Base-by-base conservation (phyloP, 257 asterid species). In the Solanum corneliomulleri region DNA sequence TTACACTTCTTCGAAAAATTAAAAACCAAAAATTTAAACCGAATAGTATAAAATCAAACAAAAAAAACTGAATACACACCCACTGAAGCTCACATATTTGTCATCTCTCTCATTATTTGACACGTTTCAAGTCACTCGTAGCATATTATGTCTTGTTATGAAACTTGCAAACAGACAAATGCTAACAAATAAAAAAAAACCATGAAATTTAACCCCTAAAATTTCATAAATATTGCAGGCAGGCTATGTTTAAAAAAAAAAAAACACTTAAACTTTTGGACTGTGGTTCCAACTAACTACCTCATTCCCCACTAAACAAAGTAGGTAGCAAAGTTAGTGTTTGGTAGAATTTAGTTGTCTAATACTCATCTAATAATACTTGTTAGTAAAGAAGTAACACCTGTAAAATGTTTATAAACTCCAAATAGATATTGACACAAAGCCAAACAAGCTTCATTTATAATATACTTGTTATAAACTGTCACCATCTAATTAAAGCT, bases 391-490 rank as follows among this genome's bases (percentile, higher is more conserved):
- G 69, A 21, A 81, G 85, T 80, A 5, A 80, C 49, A 37, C 85
- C 85, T 47, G 69, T 81, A 49, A 81, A 49, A 49, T 81, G n/a
- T 81, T 29, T 49, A 49, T 9, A 39, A 47, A 80, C 69, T 80
- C 66, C 44, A 80, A 47, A 21, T 37, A 81, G 85, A 81, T 49
- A 49, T 7, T 2, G 85, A 81, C 42, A 29, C 69, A 49, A 4
- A 18, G 69, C 69, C 69, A 81, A 81, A 29, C 85, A 81, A 47
- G 21, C 85, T 81, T 81, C 85, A 49, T 20, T 81, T 81, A 81
- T 11, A 81, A 81, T 80, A 80, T 27, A 27, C 84, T 45, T n/a
- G 2, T 9, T 8, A 47, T n/a, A 78, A 16, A 45, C 84, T 27
- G 66, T 78, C 42, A 27, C 66, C 60, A 25, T 45, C 84, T 20